Percentiles rank a stretch among this genome's conserved stretches.
These are phyloP conservation scores for Crepidotus variabilis DNA, from an alignment of 768 basidiomycete genomes.

Conservation along the genomic window DNA sequence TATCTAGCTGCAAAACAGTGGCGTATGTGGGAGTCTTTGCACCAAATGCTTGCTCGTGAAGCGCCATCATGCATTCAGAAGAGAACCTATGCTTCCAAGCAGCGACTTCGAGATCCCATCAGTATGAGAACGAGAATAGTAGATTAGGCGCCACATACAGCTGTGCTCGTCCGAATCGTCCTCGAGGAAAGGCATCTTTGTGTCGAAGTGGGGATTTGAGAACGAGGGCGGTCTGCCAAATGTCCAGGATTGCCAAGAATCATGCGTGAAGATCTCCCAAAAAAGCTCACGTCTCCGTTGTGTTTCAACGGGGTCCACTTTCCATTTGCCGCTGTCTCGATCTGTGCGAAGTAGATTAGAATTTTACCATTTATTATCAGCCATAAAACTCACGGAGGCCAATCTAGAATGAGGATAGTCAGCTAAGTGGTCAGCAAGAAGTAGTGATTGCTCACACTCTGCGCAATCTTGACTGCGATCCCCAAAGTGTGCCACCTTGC, in stretches of 20 bases:
- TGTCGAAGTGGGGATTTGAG: conserved; percentile 62
- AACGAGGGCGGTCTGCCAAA: conserved; percentile 71
- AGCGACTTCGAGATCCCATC: conserved; percentile 37
- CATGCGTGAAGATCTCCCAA: conserved; percentile 59
- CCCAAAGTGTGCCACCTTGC: conserved; percentile 69
- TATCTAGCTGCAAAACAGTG: conserved; percentile 63
- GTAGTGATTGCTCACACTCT: conserved; percentile 50
- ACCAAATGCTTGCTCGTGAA: conserved; percentile 71
- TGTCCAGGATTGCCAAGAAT: conserved; percentile 61
- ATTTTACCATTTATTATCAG: not conserved
- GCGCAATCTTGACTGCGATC: conserved; percentile 64
- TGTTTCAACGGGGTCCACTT: conserved; percentile 54
- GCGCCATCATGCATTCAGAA: conserved; percentile 64
- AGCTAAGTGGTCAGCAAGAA: conserved; percentile 11
- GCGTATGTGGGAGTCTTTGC: conserved; percentile 67
- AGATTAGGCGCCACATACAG: conserved; percentile 38
- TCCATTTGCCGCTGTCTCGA: conserved; percentile 69
- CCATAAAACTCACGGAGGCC: conserved; percentile 53
- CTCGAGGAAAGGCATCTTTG: conserved; percentile 51
- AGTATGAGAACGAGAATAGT: not conserved
- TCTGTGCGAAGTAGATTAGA: conserved; percentile 33
- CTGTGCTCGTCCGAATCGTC: conserved; percentile 52
- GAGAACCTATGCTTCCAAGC: conserved; percentile 70
- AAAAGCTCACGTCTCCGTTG: conserved; percentile 62
- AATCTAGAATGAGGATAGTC: conserved; percentile 38